Evolutionary conservation across 768 basidiomycete species (phyloP).

Genomic region (Leucosporidium scottii): DNA sequence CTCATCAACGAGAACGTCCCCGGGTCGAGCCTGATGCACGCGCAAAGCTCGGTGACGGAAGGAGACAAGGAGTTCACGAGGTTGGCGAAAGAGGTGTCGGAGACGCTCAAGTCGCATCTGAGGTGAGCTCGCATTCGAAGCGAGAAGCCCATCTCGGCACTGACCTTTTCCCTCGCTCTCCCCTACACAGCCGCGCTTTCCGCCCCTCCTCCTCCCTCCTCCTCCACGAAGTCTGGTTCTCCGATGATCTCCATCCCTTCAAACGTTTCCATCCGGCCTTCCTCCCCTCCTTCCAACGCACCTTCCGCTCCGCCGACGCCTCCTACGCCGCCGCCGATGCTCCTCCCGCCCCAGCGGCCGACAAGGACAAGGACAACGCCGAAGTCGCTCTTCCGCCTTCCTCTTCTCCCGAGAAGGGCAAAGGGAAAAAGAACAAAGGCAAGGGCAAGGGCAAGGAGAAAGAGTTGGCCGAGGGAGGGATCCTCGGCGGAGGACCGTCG

Average conservation of each 20-base stretch:
- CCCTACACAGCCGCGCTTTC: conserved; percentile 2
- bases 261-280: conserved; percentile 21
- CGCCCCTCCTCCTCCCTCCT: conserved; percentile 3
- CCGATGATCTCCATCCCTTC: conserved; percentile 15
- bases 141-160: no score
- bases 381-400: background rate
- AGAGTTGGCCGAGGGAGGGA: background rate
- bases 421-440: background rate
- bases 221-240: conserved; percentile 28
- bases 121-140: background rate
- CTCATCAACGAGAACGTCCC: conserved; percentile 21
- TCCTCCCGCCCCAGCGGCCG: background rate
- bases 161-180: background rate
- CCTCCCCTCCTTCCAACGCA: conserved; percentile 5
- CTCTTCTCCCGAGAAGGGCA: background rate
- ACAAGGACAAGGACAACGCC: background rate
- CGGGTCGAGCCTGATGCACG: background rate
- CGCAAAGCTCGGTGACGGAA: background rate
- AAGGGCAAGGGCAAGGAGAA: background rate
- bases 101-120: conserved; percentile 8
- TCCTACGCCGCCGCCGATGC: background rate
- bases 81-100: conserved; percentile 13
- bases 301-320: conserved; percentile 5
- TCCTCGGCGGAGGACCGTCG: background rate
- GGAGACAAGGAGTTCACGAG: conserved; percentile 15